These are phyloP conservation scores for Aspergillus sp. DNA, from an alignment of 2,329 filamentous ascomycete species.

Conservation along the genomic window DNA sequence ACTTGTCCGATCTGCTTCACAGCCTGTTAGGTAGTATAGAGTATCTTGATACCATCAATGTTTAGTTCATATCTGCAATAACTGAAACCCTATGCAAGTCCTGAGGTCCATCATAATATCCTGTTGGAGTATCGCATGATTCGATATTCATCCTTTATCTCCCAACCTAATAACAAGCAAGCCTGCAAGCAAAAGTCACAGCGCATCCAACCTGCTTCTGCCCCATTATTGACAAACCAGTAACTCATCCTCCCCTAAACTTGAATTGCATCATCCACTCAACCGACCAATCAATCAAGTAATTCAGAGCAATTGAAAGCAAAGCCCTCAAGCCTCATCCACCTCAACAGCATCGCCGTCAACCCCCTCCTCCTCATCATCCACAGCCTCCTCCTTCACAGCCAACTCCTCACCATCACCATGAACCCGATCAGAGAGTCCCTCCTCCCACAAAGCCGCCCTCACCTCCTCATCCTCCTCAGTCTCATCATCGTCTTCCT, in stretches of 20 bases:
- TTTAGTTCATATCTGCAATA: neutral
- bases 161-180: no score
- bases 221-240: no score
- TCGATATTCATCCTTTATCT: no score
- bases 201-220: no score
- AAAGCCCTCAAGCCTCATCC: neutral
- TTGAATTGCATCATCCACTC: neutral
- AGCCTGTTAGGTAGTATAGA: conserved; percentile 3
- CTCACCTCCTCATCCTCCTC: neutral
- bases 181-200: no score
- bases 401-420: neutral
- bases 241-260: no score
- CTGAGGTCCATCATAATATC: no score
- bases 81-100: no score
- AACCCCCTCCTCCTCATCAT: neutral
- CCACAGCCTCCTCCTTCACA: neutral
- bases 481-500: neutral
- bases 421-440: neutral
- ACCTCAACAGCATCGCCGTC: neutral
- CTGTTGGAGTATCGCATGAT: no score
- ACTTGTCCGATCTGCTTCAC: conserved; percentile 2
- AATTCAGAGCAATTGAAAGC: neutral
- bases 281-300: neutral
- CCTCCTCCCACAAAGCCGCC: neutral
- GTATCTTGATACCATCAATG: neutral